phyloP scores from a whole-genome alignment of 1,139 yeast species.

The Saccharomycopsis hybrid region DNA sequence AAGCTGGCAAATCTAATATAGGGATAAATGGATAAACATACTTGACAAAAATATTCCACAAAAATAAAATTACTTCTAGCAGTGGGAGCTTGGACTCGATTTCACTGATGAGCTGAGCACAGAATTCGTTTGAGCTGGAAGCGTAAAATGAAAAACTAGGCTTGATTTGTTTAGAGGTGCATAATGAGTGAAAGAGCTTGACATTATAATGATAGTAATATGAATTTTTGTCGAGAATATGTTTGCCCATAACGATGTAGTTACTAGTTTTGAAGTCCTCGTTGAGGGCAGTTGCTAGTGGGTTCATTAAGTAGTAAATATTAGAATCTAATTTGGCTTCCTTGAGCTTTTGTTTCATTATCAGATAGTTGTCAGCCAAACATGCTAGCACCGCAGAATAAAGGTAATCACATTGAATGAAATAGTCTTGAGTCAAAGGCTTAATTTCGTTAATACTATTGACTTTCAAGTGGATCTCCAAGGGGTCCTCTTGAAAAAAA shows the following conservation, averaged over 20 bases:
- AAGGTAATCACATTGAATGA: background rate
- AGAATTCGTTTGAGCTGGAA: background rate
- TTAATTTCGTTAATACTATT: slow-evolving; percentile 4
- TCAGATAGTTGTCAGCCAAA: slow-evolving; percentile 2
- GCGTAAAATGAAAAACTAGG: background rate
- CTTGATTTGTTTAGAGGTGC: background rate
- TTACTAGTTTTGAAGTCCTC: slow-evolving; percentile 1
- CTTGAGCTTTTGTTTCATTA: slow-evolving; percentile 4
- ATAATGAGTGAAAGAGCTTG: background rate
- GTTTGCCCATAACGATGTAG: slow-evolving; percentile 3
- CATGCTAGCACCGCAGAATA: background rate
- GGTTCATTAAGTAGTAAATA: slow-evolving; percentile 4
- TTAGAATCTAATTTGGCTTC: slow-evolving; percentile 1
- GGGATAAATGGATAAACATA: slow-evolving; percentile 17
- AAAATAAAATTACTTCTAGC: background rate
- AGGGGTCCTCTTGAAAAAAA: background rate
- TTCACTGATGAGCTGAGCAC: background rate
- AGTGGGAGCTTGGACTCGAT: slow-evolving; percentile 3
- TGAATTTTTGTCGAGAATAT: background rate
- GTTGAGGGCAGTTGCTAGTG: slow-evolving; percentile 2
- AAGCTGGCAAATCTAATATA: slow-evolving; percentile 4
- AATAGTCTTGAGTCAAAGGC: slow-evolving; percentile 1
- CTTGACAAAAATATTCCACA: slow-evolving; percentile 11
- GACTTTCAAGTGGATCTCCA: background rate
- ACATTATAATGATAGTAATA: background rate